Base-by-base conservation (phyloP, 75 land plant species). In the Azolla pinnata region DNA sequence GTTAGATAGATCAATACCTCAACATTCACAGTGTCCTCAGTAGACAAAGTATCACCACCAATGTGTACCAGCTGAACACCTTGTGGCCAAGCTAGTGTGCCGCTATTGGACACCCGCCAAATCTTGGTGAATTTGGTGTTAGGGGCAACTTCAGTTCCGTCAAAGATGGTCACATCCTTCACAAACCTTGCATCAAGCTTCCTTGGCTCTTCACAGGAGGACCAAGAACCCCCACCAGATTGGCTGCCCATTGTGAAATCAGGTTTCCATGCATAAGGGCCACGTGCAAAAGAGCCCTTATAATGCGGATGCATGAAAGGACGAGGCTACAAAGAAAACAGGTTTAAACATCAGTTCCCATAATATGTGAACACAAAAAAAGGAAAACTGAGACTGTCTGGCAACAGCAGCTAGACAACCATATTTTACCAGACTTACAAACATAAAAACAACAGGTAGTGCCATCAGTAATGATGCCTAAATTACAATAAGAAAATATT, bases 81-180 rank as follows among this genome's bases (percentile, higher is more conserved):
- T 21, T n/a, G 42, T 12, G 90, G 83, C 98, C 98, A 93, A 9
- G 46, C 48, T 17, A 52, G n/a, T 33, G 40, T 69, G 12, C 98
- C 98, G 73, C 70, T 74, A 50, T 93, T 93, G 10, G 77, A 76
- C 69, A 93, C 69, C n/a, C 90, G 60, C 98, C 98, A 93, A 30
- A 83, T 85, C 71, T 93, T 93, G 8, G 83, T 82, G 59, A 93
- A 89, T n/a, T 51, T 82, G 25, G 85, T 76, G 29, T 53, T 56
- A 29, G 96, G 90, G 23, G 81, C 59, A 52, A 93, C 67, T 29
- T 72, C 20, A 25, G 90, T 85, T 28, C 87, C 87, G 75, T 88
- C 98, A 14, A 76, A 44, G 48, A 93, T 74, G 49, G 77, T 85
- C 14, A 88, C 90, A 71, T 93, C 98, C 56, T 68, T 58, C 27